phyloP scores from a whole-genome alignment of 2,329 filamentous ascomycete genomes.

The Plectosphaerella cucumerina region DNA sequence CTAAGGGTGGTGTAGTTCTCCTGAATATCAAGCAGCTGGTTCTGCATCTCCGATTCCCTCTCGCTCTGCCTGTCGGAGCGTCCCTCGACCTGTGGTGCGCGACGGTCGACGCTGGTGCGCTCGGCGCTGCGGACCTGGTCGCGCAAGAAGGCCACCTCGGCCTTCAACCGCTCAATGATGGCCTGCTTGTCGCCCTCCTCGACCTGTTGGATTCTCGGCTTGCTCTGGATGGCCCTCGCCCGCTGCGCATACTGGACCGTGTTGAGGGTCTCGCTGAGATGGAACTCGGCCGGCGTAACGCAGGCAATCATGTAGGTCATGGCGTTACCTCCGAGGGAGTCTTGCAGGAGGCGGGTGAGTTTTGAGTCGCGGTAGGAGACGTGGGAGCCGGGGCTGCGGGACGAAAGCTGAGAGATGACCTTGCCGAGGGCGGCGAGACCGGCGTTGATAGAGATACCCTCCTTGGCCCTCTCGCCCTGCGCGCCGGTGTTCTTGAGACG shows the following conservation, averaged over 20 bases:
- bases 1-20: slow-evolving; percentile 93
- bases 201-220: slow-evolving; percentile 89
- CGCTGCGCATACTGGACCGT: slow-evolving; percentile 97
- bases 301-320: slow-evolving; percentile 99
- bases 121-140: slow-evolving; percentile 91
- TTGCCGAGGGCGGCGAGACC: slow-evolving; percentile 93
- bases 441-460: slow-evolving; percentile 97
- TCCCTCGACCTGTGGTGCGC: slow-evolving; percentile 47
- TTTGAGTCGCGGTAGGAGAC: slow-evolving; percentile 99
- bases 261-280: slow-evolving; percentile 94
- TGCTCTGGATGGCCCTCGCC: slow-evolving; percentile 93
- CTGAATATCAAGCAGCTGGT: slow-evolving; percentile 86
- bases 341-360: slow-evolving; percentile 66
- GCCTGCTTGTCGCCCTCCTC: slow-evolving; percentile 94
- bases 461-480: slow-evolving; percentile 87
- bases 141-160: slow-evolving; percentile 87
- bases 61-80: slow-evolving; percentile 75
- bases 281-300: slow-evolving; percentile 94
- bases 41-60: slow-evolving; percentile 85
- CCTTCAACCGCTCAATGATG: slow-evolving; percentile 86
- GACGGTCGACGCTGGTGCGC: slow-evolving; percentile 51
- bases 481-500: slow-evolving; percentile 95
- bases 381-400: slow-evolving; percentile 78
- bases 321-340: slow-evolving; percentile 92
- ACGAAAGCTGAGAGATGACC: slow-evolving; percentile 96